Evolutionary conservation across 2,329 filamentous ascomycete genomes (phyloP).

Genomic region (Stylonectria norvegica): DNA sequence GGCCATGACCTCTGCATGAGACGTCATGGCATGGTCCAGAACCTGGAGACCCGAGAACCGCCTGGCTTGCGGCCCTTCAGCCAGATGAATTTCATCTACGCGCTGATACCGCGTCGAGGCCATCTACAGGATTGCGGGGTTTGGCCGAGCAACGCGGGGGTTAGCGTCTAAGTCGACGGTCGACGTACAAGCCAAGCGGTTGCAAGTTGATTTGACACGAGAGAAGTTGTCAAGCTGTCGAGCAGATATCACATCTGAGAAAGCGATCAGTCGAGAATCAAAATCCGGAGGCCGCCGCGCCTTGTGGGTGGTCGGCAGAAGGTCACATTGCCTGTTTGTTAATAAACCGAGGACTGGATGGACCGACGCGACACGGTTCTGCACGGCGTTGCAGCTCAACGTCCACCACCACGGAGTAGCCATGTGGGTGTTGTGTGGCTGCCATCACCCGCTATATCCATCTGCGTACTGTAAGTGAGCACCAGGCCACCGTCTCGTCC

Average conservation of each 20-base stretch:
- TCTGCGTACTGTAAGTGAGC: not conserved
- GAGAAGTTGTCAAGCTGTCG: not conserved
- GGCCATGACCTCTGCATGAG: slow-evolving; percentile 17
- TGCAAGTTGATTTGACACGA: not conserved
- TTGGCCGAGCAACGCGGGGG: slow-evolving; percentile 27
- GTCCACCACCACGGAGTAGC: not conserved
- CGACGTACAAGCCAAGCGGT: slow-evolving; percentile 6
- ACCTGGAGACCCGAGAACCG: not conserved
- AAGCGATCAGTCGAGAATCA: slow-evolving; percentile 10
- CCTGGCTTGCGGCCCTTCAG: not conserved
- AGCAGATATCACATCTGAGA: slow-evolving; percentile 19
- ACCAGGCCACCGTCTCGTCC: not conserved
- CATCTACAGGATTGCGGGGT: slow-evolving; percentile 22
- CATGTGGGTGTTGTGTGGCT: no score
- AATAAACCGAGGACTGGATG: no score
- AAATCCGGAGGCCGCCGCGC: slow-evolving; percentile 17
- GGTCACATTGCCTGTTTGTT: slow-evolving; percentile 11
- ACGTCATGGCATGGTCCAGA: slow-evolving; percentile 13
- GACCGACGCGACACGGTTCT: not conserved
- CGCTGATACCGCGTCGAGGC: slow-evolving; percentile 27
- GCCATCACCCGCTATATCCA: not conserved
- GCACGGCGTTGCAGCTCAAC: not conserved
- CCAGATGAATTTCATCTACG: slow-evolving; percentile 22
- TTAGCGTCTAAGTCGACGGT: slow-evolving; percentile 27
- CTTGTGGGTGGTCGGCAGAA: slow-evolving; percentile 5